These are phyloP conservation scores for Fraxinus sp. DNA, from an alignment of 305 asterid genomes.

Conservation along the genomic window DNA sequence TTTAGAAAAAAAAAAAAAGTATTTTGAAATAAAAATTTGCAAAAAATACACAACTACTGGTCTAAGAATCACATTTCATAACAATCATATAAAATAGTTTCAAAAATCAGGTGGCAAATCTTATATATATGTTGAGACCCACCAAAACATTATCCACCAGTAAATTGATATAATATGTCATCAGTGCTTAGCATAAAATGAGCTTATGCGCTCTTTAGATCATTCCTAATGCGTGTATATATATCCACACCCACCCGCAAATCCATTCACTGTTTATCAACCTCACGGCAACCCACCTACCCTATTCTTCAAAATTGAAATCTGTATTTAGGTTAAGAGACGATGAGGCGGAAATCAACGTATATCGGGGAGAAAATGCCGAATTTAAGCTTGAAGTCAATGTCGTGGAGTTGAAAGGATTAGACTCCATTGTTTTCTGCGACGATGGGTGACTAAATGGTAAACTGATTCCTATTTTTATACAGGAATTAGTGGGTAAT, in stretches of 20 bases:
- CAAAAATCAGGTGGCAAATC: too few relatives aligned
- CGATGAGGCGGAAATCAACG: constrained; percentile 89
- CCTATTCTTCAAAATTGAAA: not conserved
- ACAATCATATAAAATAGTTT: not conserved
- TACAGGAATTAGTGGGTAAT: not conserved
- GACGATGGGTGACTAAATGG: constrained; percentile 8
- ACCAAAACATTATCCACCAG: too few relatives aligned
- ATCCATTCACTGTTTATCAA: too few relatives aligned
- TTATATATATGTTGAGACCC: too few relatives aligned
- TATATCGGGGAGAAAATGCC: constrained; percentile 88
- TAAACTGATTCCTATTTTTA: not conserved
- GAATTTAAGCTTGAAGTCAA: constrained; percentile 82
- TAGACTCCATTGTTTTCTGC: constrained; percentile 64
- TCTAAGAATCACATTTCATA: not conserved
- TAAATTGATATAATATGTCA: too few relatives aligned
- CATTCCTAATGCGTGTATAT: too few relatives aligned
- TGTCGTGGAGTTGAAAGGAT: constrained; percentile 83
- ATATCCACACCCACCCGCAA: too few relatives aligned
- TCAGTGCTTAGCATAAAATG: too few relatives aligned
- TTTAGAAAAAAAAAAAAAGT: too few relatives aligned
- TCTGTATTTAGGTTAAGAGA: constrained; percentile 58
- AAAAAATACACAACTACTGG: not conserved
- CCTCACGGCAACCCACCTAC: too few relatives aligned
- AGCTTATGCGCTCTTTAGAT: too few relatives aligned
- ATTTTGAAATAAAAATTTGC: too few relatives aligned